phyloP scores from a whole-genome alignment of 1,284 basidiomycete genomes.

The Fomitopsis betulina region DNA sequence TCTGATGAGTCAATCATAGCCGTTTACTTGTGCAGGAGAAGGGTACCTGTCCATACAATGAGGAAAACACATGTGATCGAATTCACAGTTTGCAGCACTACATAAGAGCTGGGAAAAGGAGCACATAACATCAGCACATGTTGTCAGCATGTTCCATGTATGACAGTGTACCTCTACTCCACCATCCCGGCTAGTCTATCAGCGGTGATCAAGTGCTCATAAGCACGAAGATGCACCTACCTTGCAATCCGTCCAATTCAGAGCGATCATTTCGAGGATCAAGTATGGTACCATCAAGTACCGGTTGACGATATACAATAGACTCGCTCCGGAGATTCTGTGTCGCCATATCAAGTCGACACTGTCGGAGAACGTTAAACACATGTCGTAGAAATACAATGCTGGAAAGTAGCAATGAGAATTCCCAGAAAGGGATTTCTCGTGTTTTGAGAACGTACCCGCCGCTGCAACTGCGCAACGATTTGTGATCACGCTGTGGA shows the following conservation, averaged over 20 bases:
- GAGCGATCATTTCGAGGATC: background rate
- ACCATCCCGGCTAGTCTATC: background rate
- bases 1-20: background rate
- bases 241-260: background rate
- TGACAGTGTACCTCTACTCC: too few species aligned
- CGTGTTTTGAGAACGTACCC: background rate
- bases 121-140: too few species aligned
- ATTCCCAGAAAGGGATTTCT: too few species aligned
- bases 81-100: background rate
- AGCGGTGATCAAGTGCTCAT: background rate
- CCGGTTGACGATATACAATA: background rate
- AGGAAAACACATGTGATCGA: background rate
- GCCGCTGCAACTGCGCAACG: background rate
- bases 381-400: background rate
- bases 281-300: background rate
- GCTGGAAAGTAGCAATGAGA: background rate
- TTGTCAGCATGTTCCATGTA: too few species aligned
- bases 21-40: background rate
- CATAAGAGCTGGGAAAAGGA: too few species aligned
- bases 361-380: background rate
- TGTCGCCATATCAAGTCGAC: background rate
- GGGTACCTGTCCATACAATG: background rate
- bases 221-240: background rate
- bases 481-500: background rate
- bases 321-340: background rate